Base-by-base conservation (phyloP, 768 basidiomycete genomes). In the Xerocomellus intermedius region DNA sequence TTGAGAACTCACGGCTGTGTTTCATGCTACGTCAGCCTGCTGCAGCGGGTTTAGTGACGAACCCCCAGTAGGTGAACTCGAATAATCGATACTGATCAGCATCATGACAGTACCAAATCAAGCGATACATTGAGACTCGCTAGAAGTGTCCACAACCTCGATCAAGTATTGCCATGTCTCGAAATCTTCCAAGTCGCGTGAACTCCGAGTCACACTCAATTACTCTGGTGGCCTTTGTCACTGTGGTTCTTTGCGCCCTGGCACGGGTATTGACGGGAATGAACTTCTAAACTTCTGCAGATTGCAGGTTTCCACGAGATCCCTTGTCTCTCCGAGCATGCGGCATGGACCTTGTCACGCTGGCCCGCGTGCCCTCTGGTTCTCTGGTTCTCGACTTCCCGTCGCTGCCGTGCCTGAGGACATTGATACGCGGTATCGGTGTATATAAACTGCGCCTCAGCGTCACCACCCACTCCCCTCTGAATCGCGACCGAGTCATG, bases 401-500 rank as follows among this genome's bases (percentile, higher is more conserved):
- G 8, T 16, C 3, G 10, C 19, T 7, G 21, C 17, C n/a, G 19
- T 33, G 36, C 28, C 28, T 28, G 28, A 33, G 37, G 32, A 14
- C 35, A 4, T 24, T 54, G 16, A 39, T 48, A 1, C 28, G 7
- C 10, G 22, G 19, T 22, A 30, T 26, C 37, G 24, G 5, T 22
- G 9, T 39, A 50, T 55, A 62, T 59, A 62, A 49, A 19, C 42
- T 22, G 28, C 21, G 41, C 49, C 38, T 21, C 24, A 12, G 9
- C 43, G 24, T 30, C 41, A 13, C 50, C 26, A 30, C 26, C 10
- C 36, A 16, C 10, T 28, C 13, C 24, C 21, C 14, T 52, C 55
- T 32, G 47, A 48, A 41, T 30, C 32, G 12, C 6, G 35, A 19
- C 46, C 19, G 10, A 42, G n/a, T 22, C n/a, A 73, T 73, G 73